Evolutionary conservation across 495 filamentous ascomycete genomes (phyloP).

Genomic region (Aeminium ludgeri): DNA sequence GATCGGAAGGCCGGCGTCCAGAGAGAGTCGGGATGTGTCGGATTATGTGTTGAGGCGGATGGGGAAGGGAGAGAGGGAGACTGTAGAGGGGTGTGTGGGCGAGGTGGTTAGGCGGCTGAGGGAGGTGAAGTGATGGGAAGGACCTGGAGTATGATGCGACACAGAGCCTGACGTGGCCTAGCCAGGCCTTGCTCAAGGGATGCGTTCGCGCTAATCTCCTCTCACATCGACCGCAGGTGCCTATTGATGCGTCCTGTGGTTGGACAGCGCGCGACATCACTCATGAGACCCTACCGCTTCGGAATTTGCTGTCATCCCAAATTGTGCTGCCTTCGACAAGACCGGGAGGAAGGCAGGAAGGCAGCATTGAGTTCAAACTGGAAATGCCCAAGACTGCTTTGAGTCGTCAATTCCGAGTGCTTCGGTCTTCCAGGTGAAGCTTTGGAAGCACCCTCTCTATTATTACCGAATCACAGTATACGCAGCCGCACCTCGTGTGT

Average conservation of each 20-base stretch:
- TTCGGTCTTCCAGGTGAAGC: too few species aligned
- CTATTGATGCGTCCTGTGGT: background rate
- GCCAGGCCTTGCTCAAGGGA: background rate
- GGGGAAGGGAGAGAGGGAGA: conserved; percentile 31
- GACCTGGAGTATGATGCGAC: background rate
- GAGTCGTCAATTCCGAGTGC: too few species aligned
- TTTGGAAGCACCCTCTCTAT: too few species aligned
- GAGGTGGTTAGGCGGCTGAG: conserved; percentile 34
- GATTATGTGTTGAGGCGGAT: conserved; percentile 55
- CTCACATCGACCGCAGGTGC: background rate
- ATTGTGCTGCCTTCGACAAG: too few species aligned
- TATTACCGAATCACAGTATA: too few species aligned
- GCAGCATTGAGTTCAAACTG: too few species aligned
- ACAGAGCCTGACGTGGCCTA: background rate
- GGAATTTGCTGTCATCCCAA: too few species aligned
- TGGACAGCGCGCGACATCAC: background rate
- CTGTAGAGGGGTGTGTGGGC: conserved; percentile 33
- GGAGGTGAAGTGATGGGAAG: conserved; percentile 3
- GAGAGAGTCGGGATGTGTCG: conserved; percentile 34
- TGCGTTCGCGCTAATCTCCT: too few species aligned
- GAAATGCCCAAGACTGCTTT: too few species aligned
- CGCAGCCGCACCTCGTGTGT: too few species aligned
- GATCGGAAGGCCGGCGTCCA: conserved; percentile 45
- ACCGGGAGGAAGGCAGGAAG: too few species aligned
- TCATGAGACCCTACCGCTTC: background rate